A percentile compares a stretch with the other conserved stretches of the same genome.
Evolutionary conservation across 2,329 filamentous ascomycete genomes (phyloP).

Genomic region (Fusarium proliferatum): DNA sequence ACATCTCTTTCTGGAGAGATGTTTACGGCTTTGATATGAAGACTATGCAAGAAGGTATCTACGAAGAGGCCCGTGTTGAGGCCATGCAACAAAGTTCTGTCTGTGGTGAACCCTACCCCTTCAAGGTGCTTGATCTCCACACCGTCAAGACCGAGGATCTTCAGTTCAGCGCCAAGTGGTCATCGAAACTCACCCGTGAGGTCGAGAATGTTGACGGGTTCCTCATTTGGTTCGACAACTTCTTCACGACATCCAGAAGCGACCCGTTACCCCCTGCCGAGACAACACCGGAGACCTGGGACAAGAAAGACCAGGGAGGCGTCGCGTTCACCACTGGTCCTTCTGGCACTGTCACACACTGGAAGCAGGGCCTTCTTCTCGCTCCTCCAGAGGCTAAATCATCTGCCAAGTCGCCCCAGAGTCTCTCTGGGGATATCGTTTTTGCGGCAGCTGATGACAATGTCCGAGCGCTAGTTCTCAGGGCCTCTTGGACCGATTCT

Average conservation of each 20-base stretch:
- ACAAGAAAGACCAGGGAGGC: slow-evolving; percentile 65
- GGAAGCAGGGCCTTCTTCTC: slow-evolving; percentile 85
- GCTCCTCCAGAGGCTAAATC: slow-evolving; percentile 68
- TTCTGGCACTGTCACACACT: slow-evolving; percentile 81
- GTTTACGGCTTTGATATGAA: slow-evolving; percentile 97
- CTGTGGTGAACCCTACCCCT: slow-evolving; percentile 70
- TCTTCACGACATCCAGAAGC: slow-evolving; percentile 76
- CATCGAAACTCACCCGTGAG: slow-evolving; percentile 68
- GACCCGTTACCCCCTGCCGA: slow-evolving; percentile 61
- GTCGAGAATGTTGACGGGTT: slow-evolving; percentile 84
- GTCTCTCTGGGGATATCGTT: slow-evolving; percentile 73
- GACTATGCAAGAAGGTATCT: slow-evolving; percentile 85
- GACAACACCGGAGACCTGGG: slow-evolving; percentile 72
- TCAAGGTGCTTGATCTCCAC: slow-evolving; percentile 82
- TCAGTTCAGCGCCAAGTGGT: slow-evolving; percentile 77
- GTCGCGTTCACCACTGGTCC: slow-evolving; percentile 93
- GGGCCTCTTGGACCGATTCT: slow-evolving; percentile 68
- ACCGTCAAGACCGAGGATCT: slow-evolving; percentile 77
- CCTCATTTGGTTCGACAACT: slow-evolving; percentile 93
- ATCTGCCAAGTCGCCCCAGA: slow-evolving; percentile 61
- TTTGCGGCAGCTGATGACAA: slow-evolving; percentile 78
- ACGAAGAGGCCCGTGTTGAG: slow-evolving; percentile 84
- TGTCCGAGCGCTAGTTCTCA: slow-evolving; percentile 74
- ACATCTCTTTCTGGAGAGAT: slow-evolving; percentile 87
- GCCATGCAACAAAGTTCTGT: slow-evolving; percentile 72